Evolutionary conservation across 192 early-diverging fungal genomes (phyloP).

Genomic region (Backusella luteola): DNA sequence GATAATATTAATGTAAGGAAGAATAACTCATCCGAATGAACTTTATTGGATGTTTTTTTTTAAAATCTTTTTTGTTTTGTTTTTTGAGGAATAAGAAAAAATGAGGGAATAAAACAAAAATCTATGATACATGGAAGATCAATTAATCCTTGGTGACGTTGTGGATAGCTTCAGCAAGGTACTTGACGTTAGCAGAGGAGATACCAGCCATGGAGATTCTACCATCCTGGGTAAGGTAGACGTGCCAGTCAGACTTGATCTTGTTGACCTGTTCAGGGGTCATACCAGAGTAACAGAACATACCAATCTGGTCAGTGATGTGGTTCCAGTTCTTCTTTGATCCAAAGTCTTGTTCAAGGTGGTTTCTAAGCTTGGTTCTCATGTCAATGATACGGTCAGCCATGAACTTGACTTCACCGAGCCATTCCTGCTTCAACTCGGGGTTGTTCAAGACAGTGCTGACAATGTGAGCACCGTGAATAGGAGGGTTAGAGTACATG

Average conservation of each 20-base stretch:
- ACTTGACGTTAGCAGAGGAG: constrained; percentile 88
- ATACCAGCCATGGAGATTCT: constrained; percentile 98
- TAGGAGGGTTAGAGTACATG: constrained; percentile 99
- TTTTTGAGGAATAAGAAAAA: background rate
- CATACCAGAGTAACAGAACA: constrained; percentile 98
- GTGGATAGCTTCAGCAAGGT: constrained; percentile 95
- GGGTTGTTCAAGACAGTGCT: constrained; percentile 78
- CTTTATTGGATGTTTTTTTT: constrained; percentile 5
- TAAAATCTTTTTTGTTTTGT: background rate
- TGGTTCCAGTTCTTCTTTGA: constrained; percentile 84
- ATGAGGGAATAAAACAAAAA: constrained; percentile 3
- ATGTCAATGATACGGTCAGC: constrained; percentile 95
- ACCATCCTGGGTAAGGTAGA: constrained; percentile 94
- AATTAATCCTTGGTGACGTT: constrained; percentile 75
- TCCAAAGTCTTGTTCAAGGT: constrained; percentile 83
- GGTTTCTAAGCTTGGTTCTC: constrained; percentile 66
- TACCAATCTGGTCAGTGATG: constrained; percentile 88
- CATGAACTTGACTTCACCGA: constrained; percentile 92
- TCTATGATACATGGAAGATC: constrained; percentile 5
- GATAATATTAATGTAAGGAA: constrained; percentile 5
- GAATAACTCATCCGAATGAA: background rate
- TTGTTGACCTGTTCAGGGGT: constrained; percentile 84
- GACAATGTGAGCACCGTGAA: constrained; percentile 92
- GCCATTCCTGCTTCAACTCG: constrained; percentile 82
- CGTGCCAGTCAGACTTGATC: constrained; percentile 78